Conservation (phyloP, 2,329 filamentous ascomycete genomes). For the Fusarium sp. region DNA sequence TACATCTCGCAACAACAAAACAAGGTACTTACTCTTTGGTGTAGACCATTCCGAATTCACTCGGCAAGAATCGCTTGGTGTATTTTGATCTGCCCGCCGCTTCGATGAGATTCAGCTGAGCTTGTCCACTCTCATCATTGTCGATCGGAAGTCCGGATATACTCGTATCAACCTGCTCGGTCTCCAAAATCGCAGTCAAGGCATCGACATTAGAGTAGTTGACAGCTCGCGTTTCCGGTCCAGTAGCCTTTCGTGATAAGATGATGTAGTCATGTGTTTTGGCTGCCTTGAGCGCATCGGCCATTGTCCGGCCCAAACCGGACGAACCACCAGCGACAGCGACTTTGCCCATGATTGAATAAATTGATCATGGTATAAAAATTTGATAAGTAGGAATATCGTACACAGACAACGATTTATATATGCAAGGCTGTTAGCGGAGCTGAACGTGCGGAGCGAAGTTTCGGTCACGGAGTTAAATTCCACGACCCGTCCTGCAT, state of each 20-base stretch:
- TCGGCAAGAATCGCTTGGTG: background rate
- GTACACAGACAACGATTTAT: fast-evolving
- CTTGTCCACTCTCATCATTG: background rate
- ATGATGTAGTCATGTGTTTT: background rate
- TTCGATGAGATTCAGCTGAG: slow-evolving; percentile 1
- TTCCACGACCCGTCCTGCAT: background rate
- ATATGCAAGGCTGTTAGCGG: background rate
- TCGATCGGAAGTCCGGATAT: background rate
- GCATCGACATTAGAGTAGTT: background rate
- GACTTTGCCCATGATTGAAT: background rate
- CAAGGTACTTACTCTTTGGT: background rate
- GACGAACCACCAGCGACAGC: slow-evolving; percentile 4
- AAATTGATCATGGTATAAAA: background rate
- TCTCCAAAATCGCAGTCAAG: background rate
- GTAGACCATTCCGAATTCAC: slow-evolving; percentile 1
- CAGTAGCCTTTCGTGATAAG: background rate
- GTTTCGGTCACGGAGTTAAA: background rate
- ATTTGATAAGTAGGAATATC: background rate
- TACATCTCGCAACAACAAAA: fast-evolving
- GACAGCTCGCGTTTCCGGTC: fast-evolving
- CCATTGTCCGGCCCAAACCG: background rate
- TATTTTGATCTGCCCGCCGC: background rate
- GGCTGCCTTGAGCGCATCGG: background rate
- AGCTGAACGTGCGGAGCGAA: background rate
- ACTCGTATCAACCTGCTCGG: background rate